Conservation (phyloP, 148 eudicot genomes). For the Vaccinium darrowii region DNA sequence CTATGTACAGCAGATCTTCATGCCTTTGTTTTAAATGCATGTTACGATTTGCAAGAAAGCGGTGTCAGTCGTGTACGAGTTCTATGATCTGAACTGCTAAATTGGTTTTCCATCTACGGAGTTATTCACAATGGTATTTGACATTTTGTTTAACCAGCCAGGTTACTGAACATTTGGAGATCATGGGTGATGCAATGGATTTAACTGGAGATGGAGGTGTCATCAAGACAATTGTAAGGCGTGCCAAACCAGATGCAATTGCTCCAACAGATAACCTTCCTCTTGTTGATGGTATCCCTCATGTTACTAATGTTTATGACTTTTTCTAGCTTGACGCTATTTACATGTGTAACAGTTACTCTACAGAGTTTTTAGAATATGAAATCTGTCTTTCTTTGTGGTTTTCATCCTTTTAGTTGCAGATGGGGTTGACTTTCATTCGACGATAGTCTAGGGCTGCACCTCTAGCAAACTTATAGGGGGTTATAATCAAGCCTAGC, state of each 20-base stretch:
- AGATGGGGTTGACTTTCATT: neutral
- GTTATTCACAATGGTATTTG: neutral
- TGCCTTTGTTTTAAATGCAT: neutral
- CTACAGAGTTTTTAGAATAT: neutral
- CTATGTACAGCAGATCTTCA: neutral
- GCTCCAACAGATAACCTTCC: slow-evolving; percentile 87
- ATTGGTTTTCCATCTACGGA: neutral
- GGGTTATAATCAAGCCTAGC: neutral
- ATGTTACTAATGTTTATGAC: neutral
- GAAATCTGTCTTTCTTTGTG: neutral
- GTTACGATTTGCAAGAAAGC: neutral
- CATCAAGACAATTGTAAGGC: slow-evolving; percentile 64
- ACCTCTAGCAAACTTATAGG: neutral
- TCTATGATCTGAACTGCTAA: slow-evolving; percentile 6
- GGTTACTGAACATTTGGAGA: slow-evolving; percentile 29
- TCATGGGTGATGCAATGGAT: slow-evolving; percentile 70
- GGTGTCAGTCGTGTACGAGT: neutral
- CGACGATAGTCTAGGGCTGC: neutral
- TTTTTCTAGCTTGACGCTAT: neutral
- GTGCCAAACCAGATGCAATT: slow-evolving; percentile 73
- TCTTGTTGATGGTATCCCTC: slow-evolving; percentile 71
- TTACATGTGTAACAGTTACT: neutral
- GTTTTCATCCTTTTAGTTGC: slow-evolving; percentile 5
- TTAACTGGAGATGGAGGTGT: slow-evolving; percentile 96
- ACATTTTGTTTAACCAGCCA: slow-evolving; percentile 16